A percentile compares a stretch with the other conserved stretches of the same genome.
These are phyloP conservation scores for Aciculoconidium aculeatum DNA, from an alignment of 805 yeast species.

Conservation along the genomic window DNA sequence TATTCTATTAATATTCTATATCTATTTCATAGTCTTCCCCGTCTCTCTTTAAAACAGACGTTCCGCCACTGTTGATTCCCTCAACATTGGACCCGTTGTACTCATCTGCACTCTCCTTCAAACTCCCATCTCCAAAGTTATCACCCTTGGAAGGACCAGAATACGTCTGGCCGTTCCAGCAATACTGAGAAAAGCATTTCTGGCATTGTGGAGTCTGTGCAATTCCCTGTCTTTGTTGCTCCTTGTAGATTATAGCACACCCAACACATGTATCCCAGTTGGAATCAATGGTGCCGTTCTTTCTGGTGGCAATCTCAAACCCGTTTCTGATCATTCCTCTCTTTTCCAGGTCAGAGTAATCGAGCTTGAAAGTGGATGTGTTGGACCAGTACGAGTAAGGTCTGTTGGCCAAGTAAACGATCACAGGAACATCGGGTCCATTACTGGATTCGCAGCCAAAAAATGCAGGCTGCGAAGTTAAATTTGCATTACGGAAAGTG, in stretches of 20 bases:
- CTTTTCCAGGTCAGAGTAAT: slow-evolving; percentile 53
- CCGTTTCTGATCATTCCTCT: slow-evolving; percentile 64
- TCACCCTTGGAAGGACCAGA: slow-evolving; percentile 6
- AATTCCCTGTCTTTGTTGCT: slow-evolving; percentile 59
- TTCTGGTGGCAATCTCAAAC: slow-evolving; percentile 59
- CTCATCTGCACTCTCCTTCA: slow-evolving; percentile 5
- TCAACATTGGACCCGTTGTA: slow-evolving; percentile 6
- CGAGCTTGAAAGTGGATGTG: slow-evolving; percentile 62
- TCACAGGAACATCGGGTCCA: slow-evolving; percentile 51
- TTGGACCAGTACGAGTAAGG: slow-evolving; percentile 63
- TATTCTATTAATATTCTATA: no score
- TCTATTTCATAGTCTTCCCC: background rate
- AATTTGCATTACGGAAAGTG: slow-evolving; percentile 52
- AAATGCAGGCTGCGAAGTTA: slow-evolving; percentile 67
- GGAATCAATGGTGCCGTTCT: slow-evolving; percentile 58
- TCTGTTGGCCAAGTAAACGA: slow-evolving; percentile 72
- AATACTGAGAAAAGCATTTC: slow-evolving; percentile 62
- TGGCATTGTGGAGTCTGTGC: slow-evolving; percentile 63
- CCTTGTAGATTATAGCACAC: slow-evolving; percentile 76
- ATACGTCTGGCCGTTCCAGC: slow-evolving; percentile 58
- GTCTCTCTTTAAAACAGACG: slow-evolving; percentile 6
- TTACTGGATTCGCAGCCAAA: slow-evolving; percentile 68
- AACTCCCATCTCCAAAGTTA: slow-evolving; percentile 9
- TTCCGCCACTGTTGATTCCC: slow-evolving; percentile 7
- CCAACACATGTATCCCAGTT: slow-evolving; percentile 72